Base-by-base conservation (phyloP, 2,329 filamentous ascomycete genomes). In the Curvularia sp. region DNA sequence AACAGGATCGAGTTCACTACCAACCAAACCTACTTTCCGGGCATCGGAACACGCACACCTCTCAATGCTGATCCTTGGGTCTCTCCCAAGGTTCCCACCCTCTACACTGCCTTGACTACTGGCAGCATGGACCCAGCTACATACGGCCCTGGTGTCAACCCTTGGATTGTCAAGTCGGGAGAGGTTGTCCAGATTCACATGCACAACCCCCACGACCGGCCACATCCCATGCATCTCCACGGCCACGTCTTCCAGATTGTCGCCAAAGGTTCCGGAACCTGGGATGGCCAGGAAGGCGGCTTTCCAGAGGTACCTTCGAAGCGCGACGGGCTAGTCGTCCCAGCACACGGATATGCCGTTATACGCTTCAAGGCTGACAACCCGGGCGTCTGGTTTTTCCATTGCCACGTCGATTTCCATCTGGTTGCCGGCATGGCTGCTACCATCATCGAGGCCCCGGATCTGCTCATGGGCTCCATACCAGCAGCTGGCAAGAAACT, bases 91-190 rank as follows among this genome's bases (percentile, higher is more conserved):
- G 91, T 95, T 0, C 92, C 92, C 0, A 86, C 89, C 0, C 82
- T 96, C 0, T 95, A 92, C 80, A 91, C 89, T 0, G 91, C 84
- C 1, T 79, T 95, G 13, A 86, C 85, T 6, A 83, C 85, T 39
- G 78, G 80, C 13, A 71, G 78, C 13, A 81, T 80, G 1, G 78
- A 79, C 3, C 81, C 80, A 43, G 72, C 74, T 0, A 76, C 74
- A 5, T 59, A 59, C 19, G 56, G 56, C n/a, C 52, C 56, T 5
- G 56, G 56, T 28, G 67, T 71, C 9, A 69, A 75, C 15, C 71
- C 77, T 53, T 67, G 74, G 34, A 66, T 77, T 5, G 63, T 71
- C 18, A 70, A 72, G 2, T 59, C 69, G 3, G 67, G 67, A 36
- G 59, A 77, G 28, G 72, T 73, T 68, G 70, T 80, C n/a, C 79